Evolutionary conservation across 768 basidiomycete species (phyloP), one percentile per base, ranked within the genome.

Genomic region (Strobilomyces echinocephalus): DNA sequence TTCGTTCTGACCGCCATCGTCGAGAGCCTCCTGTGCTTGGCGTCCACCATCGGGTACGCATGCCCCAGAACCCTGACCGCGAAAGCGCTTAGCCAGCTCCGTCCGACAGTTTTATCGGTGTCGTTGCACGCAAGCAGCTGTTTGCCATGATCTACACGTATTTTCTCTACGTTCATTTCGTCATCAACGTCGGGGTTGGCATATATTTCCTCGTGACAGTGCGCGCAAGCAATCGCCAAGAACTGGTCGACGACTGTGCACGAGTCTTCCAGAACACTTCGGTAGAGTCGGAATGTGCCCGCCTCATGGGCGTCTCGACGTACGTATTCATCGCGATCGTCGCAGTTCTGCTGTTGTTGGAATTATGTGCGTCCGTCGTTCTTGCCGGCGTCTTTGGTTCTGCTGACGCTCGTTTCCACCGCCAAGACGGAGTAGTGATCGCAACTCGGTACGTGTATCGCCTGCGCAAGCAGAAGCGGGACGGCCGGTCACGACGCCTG

Each of bases 101-200:
- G 49, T 55, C 36, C 31, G 39, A 40, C 61, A 87, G 85, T 18
- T 78, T 87, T 49, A 74, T 83, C 31, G 85, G 85, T n/a, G 77
- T 76, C 1, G 72, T 85, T 50, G 78, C 80, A 38, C 79, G 79
- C 62, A 85, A 85, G 61, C 82, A 82, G 67, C 61, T 72, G 2
- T 83, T 87, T 60, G 74, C 82, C 46, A 76, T 74, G 61, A 73
- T 75, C 45, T 84, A 84, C 60, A 70, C 78, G 10, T 79, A 79
- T 63, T 77, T 79, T 64, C 69, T 82, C 63, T 80, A 81, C 70
- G 56, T 76, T 57, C 81, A 85, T 69, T 76, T 84, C 63, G 38
- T 80, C 58, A 53, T 83, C 73, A 83, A 81, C 63, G 53, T 83
- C 63, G 73, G 68, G 28, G 74, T 79, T 55, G 79, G 79, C 38